Conservation (phyloP, 257 asterid genomes). For the Solanum medicagineum region DNA sequence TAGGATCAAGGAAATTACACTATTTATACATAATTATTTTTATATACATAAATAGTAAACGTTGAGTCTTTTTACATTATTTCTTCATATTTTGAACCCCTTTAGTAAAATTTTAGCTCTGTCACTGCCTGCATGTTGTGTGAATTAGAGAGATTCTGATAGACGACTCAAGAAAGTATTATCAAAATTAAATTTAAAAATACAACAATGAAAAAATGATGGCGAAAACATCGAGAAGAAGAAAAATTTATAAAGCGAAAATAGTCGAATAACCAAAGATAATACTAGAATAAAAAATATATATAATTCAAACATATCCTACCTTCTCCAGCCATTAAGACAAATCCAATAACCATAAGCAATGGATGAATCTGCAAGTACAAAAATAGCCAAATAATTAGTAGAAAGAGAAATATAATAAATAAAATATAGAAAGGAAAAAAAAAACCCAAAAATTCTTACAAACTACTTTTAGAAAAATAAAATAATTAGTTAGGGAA, state of each 20-base stretch:
- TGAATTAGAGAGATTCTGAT: neutral
- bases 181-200: neutral
- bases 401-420: neutral
- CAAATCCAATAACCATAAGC: conserved; percentile 48
- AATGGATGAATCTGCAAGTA: conserved; percentile 47
- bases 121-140: too few relatives aligned
- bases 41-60: too few relatives aligned
- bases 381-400: neutral
- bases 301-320: neutral
- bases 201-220: neutral
- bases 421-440: neutral
- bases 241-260: neutral
- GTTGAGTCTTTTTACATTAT: too few relatives aligned
- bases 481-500: neutral
- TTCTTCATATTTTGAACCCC: too few relatives aligned
- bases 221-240: neutral
- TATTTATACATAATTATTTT: too few relatives aligned
- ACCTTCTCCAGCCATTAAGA: conserved; percentile 55
- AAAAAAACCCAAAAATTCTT: neutral
- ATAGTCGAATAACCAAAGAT: neutral
- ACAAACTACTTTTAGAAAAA: neutral
- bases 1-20: too few relatives aligned
- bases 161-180: accelerated
- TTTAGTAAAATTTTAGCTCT: too few relatives aligned
- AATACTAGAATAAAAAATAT: neutral